Evolutionary conservation across 148 eudicot genomes (phyloP), one percentile per base, ranked within the genome.

Genomic region (Vaccinium corymbosum): DNA sequence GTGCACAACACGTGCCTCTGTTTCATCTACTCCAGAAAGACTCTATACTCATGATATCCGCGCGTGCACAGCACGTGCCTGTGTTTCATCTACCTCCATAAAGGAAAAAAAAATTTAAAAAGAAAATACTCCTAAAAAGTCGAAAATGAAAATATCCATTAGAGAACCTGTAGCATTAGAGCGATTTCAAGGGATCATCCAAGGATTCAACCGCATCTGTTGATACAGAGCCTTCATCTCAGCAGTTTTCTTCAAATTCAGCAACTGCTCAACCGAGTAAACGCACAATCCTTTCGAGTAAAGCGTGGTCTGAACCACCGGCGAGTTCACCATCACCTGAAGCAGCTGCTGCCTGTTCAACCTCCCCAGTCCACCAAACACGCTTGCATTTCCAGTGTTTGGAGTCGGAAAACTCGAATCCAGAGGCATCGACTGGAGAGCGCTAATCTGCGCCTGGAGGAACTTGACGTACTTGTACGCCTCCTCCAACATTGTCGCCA

Each of bases 371-470:
- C 57, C 86, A 0, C 85, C 86, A 8, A 48, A n/a, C 12, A 59
- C 61, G 2, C 19, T 53, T 15, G 13, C 73, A 74, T 35, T 6
- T 10, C 76, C 12, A 11, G 32, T 50, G 42, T 22, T 81, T 42
- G 17, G 64, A 10, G 42, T 25, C 2, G 29, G 42, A n/a, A 74
- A 50, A 3, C 78, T 52, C 13, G 88, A 82, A 25, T 55, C 72
- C 19, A 19, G 7, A 9, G 95, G 93, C 93, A 93, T 91, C 2
- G 89, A 75, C 51, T 84, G 84, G n/a, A 93, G 93, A 0, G 81
- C 91, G 80, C 81, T 61, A 75, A 93, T 81, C 82, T 93, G 95
- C 86, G 94, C 93, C 90, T 90, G 79, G 20, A 93, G 91, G 83
- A 90, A 93, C 81, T 32, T 84, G 38, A 93, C 85, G 90, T 93